Percentiles rank a stretch among this genome's conserved stretches.
Evolutionary conservation across 306 rosid species (phyloP).

Genomic region (Dryas octopetala): DNA sequence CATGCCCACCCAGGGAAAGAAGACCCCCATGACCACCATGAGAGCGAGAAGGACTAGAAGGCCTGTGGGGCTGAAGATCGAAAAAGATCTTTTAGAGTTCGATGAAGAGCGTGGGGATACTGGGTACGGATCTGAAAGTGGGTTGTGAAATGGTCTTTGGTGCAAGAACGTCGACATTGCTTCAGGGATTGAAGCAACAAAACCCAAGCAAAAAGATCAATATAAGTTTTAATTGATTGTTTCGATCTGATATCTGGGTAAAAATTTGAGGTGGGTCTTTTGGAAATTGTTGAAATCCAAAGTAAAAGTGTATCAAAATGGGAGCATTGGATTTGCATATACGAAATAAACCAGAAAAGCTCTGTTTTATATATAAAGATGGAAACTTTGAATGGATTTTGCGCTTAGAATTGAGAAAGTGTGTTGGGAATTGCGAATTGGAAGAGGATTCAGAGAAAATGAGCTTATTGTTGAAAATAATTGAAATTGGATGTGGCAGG

Average conservation of each 20-base stretch:
- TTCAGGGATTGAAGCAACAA: neutral
- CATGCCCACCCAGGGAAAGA: conserved; percentile 61
- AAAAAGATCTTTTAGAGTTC: conserved; percentile 53
- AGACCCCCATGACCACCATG: conserved; percentile 58
- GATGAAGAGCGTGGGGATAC: conserved; percentile 53
- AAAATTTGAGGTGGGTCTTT: conserved; percentile 7
- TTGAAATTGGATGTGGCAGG: neutral
- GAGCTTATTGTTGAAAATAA: neutral
- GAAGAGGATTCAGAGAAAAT: neutral
- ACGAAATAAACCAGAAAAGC: neutral
- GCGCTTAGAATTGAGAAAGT: neutral
- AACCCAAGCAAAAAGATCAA: neutral
- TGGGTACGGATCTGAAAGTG: conserved; percentile 48
- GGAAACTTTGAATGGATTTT: neutral
- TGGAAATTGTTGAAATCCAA: neutral
- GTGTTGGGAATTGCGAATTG: neutral
- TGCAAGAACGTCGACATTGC: conserved; percentile 69
- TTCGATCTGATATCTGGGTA: neutral
- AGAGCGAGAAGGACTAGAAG: conserved; percentile 56
- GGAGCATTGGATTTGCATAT: neutral
- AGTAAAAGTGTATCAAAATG: neutral
- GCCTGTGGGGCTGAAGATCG: conserved; percentile 48
- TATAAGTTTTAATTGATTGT: neutral
- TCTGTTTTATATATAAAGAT: neutral
- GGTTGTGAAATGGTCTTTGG: conserved; percentile 60